phyloP scores from a whole-genome alignment of 1,284 basidiomycete genomes.

The Cryptococcus sp. region DNA sequence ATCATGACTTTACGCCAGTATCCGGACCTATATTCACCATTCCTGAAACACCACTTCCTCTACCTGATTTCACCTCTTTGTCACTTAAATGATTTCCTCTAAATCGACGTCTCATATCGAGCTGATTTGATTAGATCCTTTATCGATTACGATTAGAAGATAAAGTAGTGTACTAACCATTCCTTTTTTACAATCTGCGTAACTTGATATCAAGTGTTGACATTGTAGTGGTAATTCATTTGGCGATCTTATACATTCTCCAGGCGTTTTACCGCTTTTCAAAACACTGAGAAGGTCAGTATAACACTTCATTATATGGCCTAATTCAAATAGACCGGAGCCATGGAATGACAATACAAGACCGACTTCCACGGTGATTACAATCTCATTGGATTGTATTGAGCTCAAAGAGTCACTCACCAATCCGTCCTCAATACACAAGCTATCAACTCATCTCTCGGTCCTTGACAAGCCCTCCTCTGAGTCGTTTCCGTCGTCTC shows the following conservation, averaged over 20 bases:
- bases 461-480: conserved; percentile 23
- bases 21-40: conserved; percentile 6
- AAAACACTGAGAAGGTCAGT: conserved; percentile 25
- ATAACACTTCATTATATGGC: too few relatives aligned
- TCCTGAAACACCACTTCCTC: conserved; percentile 2
- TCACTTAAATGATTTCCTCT: conserved; percentile 41
- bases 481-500: not conserved
- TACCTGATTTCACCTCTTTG: conserved; percentile 8
- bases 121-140: conserved; percentile 16
- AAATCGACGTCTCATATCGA: conserved; percentile 47
- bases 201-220: conserved; percentile 41
- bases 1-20: not conserved
- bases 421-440: conserved; percentile 45
- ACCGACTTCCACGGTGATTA: too few relatives aligned
- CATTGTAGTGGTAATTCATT: conserved; percentile 42
- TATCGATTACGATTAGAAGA: not conserved
- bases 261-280: conserved; percentile 34
- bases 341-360: too few relatives aligned
- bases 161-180: conserved; percentile 32
- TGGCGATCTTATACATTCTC: conserved; percentile 35
- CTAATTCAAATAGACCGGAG: too few relatives aligned
- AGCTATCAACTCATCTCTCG: conserved; percentile 41
- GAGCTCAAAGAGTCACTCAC: too few relatives aligned
- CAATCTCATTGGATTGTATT: too few relatives aligned
- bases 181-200: conserved; percentile 46